Percentiles rank a stretch among this genome's conserved stretches.
phyloP scores from a whole-genome alignment of 805 yeast species.

The Saccharomyces kudriavzevii region DNA sequence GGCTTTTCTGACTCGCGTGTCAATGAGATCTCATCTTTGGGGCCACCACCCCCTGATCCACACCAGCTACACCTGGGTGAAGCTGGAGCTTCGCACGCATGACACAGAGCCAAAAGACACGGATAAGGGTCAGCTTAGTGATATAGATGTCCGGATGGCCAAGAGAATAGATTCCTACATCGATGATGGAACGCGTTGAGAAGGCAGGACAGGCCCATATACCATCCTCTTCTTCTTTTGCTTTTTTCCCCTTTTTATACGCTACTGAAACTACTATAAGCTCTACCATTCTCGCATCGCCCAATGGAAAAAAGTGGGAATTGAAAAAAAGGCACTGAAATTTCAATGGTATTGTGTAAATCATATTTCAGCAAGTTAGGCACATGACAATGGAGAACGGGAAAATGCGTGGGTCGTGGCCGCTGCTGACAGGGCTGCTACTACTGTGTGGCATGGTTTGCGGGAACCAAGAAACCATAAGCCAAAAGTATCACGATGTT shows the following conservation, averaged over 20 bases:
- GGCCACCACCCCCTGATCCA: constrained; percentile 68
- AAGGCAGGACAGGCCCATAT: background rate
- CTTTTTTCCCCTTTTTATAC: background rate
- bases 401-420: background rate
- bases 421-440: background rate
- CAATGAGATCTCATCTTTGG: constrained; percentile 46
- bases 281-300: background rate
- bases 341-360: background rate
- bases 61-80: constrained; percentile 54
- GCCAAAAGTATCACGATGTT: constrained; percentile 49
- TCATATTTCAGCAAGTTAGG: background rate
- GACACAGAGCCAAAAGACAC: constrained; percentile 59
- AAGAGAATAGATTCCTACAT: constrained; percentile 35
- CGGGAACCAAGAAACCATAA: constrained; percentile 39
- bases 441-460: background rate
- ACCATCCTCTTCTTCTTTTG: too few relatives aligned
- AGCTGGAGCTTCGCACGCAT: constrained; percentile 53
- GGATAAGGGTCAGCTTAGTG: constrained; percentile 36
- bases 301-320: constrained; percentile 2
- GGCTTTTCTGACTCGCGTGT: constrained; percentile 53
- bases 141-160: constrained; percentile 53
- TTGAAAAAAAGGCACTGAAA: constrained; percentile 2
- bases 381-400: background rate
- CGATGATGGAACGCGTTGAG: background rate
- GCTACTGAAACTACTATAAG: background rate